Evolutionary conservation across 805 yeast genomes (phyloP).

Genomic region (Pichia deserticola): DNA sequence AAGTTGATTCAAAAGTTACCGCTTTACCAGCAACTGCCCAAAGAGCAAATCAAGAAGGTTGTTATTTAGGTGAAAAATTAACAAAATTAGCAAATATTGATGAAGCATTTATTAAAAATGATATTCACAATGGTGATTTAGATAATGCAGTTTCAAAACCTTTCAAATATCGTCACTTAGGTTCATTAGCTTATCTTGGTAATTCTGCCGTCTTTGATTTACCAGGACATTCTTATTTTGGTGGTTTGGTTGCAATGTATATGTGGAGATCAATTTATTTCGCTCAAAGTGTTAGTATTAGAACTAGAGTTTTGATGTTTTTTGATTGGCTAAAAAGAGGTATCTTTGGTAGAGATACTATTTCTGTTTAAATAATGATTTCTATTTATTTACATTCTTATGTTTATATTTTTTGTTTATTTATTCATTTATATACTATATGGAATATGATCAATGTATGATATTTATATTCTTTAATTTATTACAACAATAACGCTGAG

Average conservation of each 20-base stretch:
- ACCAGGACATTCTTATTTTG: constrained; percentile 67
- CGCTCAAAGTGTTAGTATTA: constrained; percentile 81
- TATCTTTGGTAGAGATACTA: constrained; percentile 77
- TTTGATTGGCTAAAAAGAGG: constrained; percentile 86
- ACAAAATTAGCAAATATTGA: constrained; percentile 56
- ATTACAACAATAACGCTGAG: neutral
- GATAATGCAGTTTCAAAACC: constrained; percentile 39
- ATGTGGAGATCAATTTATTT: constrained; percentile 95
- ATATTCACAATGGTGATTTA: constrained; percentile 33
- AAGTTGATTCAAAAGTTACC: constrained; percentile 60
- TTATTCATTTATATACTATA: too few species aligned
- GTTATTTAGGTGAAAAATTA: constrained; percentile 66
- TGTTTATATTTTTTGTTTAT: too few species aligned
- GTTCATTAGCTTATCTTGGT: constrained; percentile 91
- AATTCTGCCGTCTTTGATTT: constrained; percentile 94
- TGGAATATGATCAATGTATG: too few species aligned
- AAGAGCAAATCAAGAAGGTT: constrained; percentile 93
- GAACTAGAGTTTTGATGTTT: constrained; percentile 78
- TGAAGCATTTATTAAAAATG: constrained; percentile 36
- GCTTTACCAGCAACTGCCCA: constrained; percentile 94
- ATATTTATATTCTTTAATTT: too few species aligned
- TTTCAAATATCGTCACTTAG: constrained; percentile 80
- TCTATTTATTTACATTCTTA: too few species aligned
- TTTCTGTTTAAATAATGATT: constrained; percentile 2
- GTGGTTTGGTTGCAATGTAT: constrained; percentile 79